Base-by-base conservation (phyloP, 805 yeast species). In the Metschnikowia borealis region DNA sequence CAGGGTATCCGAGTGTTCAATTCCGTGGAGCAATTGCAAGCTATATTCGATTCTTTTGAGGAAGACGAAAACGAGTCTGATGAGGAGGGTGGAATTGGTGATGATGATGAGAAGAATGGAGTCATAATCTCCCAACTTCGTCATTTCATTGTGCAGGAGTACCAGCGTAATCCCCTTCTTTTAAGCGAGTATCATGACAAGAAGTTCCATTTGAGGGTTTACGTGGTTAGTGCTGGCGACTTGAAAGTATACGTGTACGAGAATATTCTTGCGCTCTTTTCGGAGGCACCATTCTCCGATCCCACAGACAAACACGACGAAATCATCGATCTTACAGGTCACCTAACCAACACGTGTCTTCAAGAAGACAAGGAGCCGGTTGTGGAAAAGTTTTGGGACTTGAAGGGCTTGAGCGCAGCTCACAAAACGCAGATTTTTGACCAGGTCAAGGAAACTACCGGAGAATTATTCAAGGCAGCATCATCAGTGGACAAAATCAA, bases 311-410 rank as follows among this genome's bases (percentile, higher is more conserved):
- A 56, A 13, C 61, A 60, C 4, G 68, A 66, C 5, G 69, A 64
- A 0, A 60, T 65, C 5, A 67, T 76, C 5, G 71, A 75, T 33
- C 76, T 89, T 67, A 74, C 73, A 1, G 89, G 94, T 1, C 99
- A 94, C 64, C 75, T 94, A 56, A 94, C 99, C 14, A 94, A 94
- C 63, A 94, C 99, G 0, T 94, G 99, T 70, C 68, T 90, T 34
- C 98, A 92, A 67, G 80, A 79, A 15, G 77, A 73, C 5, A 71
- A 66, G 33, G 62, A 67, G 5, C 70, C 77, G 11, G 59, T 71
- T 43, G 97, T 91, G 31, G 81, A 78, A 33, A 85, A 84, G 54
- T 84, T 91, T 56, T 80, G 82, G 70, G 63, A 75, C 2, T 68
- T 89, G 38, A 53, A 64, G 43, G 85, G 78, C 14, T 58, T 61